phyloP scores from a whole-genome alignment of 345 rosid genomes.

The Sisymbrium irio region DNA sequence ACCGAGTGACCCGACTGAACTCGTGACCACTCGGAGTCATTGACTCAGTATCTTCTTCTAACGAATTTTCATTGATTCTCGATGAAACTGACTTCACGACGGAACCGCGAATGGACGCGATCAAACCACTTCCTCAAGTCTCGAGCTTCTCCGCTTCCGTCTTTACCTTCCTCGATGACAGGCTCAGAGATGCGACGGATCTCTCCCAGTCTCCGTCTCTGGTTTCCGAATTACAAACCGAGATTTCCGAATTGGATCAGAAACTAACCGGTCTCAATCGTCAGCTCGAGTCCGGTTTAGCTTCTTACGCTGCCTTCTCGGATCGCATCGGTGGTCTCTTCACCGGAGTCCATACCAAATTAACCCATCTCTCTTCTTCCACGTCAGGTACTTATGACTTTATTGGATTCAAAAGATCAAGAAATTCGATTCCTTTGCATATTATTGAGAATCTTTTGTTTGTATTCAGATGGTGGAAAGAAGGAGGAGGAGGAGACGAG shows the following conservation, averaged over 20 bases:
- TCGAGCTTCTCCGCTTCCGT: constrained; percentile 21
- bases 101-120: constrained; percentile 44
- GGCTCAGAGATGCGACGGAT: constrained; percentile 42
- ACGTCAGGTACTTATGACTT: constrained; percentile 43
- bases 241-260: constrained; percentile 61
- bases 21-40: constrained; percentile 26
- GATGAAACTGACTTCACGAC: constrained; percentile 23
- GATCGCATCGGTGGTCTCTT: constrained; percentile 47
- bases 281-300: constrained; percentile 51
- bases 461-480: constrained; percentile 40
- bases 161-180: constrained; percentile 53
- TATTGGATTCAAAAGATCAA: no score
- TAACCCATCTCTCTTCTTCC: constrained; percentile 57
- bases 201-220: constrained; percentile 47
- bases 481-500: constrained; percentile 20
- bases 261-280: constrained; percentile 49
- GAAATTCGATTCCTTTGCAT: no score
- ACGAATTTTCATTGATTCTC: constrained; percentile 14
- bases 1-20: not conserved
- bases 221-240: constrained; percentile 53
- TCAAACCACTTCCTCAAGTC: constrained; percentile 47
- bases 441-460: not conserved
- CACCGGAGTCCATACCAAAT: constrained; percentile 38
- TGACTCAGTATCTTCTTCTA: constrained; percentile 26
- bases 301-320: constrained; percentile 64